Evolutionary conservation across 108 stramenopile genomes (phyloP).

Genomic region (Skeletonema menzelii): DNA sequence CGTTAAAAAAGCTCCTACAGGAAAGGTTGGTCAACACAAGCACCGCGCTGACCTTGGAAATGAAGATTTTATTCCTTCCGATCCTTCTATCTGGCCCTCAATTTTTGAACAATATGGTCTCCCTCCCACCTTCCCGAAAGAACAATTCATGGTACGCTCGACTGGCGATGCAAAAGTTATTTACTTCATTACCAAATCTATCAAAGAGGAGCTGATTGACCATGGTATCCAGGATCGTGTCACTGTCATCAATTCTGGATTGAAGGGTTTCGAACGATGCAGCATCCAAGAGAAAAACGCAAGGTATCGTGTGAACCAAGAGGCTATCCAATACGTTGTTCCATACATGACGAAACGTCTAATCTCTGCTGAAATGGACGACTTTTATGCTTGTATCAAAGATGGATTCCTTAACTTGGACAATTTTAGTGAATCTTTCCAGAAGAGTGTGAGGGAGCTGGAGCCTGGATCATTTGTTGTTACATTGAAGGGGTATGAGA

Average conservation of each 20-base stretch:
- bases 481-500: constrained; percentile 69
- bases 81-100: constrained; percentile 55
- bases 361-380: constrained; percentile 53
- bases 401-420: constrained; percentile 43
- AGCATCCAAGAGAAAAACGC: constrained; percentile 56
- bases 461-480: constrained; percentile 79
- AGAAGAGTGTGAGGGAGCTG: constrained; percentile 38
- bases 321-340: constrained; percentile 74
- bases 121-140: constrained; percentile 57
- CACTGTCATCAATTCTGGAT: constrained; percentile 77
- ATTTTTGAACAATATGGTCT: constrained; percentile 78
- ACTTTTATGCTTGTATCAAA: constrained; percentile 69
- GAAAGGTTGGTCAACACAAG: constrained; percentile 37
- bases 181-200: constrained; percentile 70
- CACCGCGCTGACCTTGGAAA: constrained; percentile 52
- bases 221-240: constrained; percentile 69
- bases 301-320: constrained; percentile 73
- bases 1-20: constrained; percentile 22
- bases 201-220: constrained; percentile 70
- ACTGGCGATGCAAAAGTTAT: constrained; percentile 73
- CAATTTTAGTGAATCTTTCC: constrained; percentile 57
- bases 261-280: constrained; percentile 76
- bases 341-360: constrained; percentile 86
- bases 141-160: constrained; percentile 75
- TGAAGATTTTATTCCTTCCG: constrained; percentile 72